These are phyloP conservation scores for Kodamaea anthophila DNA, from an alignment of 1,139 yeast genomes.

Conservation along the genomic window DNA sequence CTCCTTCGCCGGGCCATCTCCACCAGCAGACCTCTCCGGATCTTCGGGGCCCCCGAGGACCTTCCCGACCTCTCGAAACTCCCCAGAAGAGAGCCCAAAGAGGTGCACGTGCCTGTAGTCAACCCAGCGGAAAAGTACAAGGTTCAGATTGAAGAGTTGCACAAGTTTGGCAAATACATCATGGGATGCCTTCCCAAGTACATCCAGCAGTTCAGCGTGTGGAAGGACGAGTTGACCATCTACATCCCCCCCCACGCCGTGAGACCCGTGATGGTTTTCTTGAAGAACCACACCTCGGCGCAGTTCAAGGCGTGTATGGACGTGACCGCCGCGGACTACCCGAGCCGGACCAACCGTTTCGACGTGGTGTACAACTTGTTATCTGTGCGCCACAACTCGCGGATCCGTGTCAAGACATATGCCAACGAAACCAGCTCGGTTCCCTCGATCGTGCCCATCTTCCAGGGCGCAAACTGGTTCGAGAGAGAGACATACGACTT, in stretches of 20 bases:
- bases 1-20: constrained; percentile 5
- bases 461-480: constrained; percentile 83
- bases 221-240: constrained; percentile 84
- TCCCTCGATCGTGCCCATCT: constrained; percentile 67
- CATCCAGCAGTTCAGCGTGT: constrained; percentile 78
- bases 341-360: constrained; percentile 76
- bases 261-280: constrained; percentile 61
- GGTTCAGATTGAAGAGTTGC: constrained; percentile 67
- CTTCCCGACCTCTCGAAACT: constrained; percentile 32
- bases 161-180: constrained; percentile 75
- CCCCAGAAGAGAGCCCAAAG: constrained; percentile 35
- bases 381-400: constrained; percentile 77
- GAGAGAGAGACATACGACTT: constrained; percentile 86
- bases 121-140: constrained; percentile 76
- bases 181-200: constrained; percentile 77
- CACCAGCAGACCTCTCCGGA: constrained; percentile 4
- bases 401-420: constrained; percentile 85
- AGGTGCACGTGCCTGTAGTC: constrained; percentile 50
- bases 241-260: constrained; percentile 74
- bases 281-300: constrained; percentile 73
- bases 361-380: constrained; percentile 82
- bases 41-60: constrained; percentile 17
- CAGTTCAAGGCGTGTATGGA: constrained; percentile 78
- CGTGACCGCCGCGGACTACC: constrained; percentile 83
- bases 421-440: constrained; percentile 81